Percentiles rank a stretch among this genome's conserved stretches.
Evolutionary conservation across 345 rosid species (phyloP).

Genomic region (Gossypium rotundifolium): DNA sequence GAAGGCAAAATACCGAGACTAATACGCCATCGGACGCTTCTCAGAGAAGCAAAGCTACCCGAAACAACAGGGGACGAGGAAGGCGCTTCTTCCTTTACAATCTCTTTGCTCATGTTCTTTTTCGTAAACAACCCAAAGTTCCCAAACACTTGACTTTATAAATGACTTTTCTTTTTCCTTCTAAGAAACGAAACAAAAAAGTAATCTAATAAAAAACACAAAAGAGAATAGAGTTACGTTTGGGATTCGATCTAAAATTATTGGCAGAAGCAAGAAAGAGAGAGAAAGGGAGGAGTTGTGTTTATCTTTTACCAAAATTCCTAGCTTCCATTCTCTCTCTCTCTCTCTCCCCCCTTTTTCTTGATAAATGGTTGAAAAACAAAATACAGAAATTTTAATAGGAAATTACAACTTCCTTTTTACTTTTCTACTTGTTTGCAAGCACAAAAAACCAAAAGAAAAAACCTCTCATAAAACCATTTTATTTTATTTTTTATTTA

Average conservation of each 20-base stretch:
- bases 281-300: background rate
- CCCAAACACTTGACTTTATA: background rate
- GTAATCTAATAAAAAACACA: background rate
- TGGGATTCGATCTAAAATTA: background rate
- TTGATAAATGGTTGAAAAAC: background rate
- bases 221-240: background rate
- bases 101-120: background rate
- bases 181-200: background rate
- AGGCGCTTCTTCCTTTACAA: conserved; percentile 16
- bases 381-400: background rate
- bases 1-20: conserved; percentile 73
- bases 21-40: conserved; percentile 87
- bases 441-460: background rate
- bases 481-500: background rate
- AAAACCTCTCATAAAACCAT: background rate
- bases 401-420: background rate
- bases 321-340: background rate
- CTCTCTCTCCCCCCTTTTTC: background rate
- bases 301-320: background rate
- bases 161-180: background rate
- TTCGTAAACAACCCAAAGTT: background rate
- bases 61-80: background rate
- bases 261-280: background rate
- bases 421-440: background rate
- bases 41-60: conserved; percentile 37